Evolutionary conservation across 441 rosid genomes (phyloP).

Genomic region (Lagerstroemia fauriei): DNA sequence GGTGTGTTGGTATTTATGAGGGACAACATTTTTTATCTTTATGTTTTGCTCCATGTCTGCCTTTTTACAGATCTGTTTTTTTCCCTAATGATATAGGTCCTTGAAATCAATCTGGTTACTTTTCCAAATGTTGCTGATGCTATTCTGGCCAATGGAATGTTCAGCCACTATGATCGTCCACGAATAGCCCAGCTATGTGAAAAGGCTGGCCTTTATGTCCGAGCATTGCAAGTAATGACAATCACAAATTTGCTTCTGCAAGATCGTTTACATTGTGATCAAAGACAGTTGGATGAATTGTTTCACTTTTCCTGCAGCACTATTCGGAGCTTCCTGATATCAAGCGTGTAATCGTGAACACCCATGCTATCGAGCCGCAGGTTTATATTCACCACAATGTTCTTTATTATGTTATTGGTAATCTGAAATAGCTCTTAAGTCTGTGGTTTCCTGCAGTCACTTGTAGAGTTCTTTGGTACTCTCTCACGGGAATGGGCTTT

Average conservation of each 20-base stretch:
- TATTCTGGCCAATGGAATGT: conserved; percentile 97
- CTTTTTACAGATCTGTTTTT: conserved; percentile 25
- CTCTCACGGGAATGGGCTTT: conserved; percentile 97
- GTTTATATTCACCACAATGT: conserved; percentile 40
- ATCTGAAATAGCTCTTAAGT: neutral
- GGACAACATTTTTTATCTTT: neutral
- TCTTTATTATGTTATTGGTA: conserved; percentile 15
- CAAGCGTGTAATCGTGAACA: conserved; percentile 93
- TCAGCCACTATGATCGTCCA: conserved; percentile 94
- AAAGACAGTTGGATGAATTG: conserved; percentile 13
- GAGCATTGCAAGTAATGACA: conserved; percentile 73
- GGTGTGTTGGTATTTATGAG: conserved; percentile 43
- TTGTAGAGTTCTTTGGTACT: conserved; percentile 94
- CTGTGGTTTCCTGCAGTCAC: conserved; percentile 56
- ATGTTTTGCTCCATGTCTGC: conserved; percentile 20
- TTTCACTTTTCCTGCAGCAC: conserved; percentile 61
- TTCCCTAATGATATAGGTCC: conserved; percentile 46
- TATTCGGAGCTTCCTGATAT: conserved; percentile 87
- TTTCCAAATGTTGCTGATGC: conserved; percentile 99
- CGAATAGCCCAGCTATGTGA: conserved; percentile 97
- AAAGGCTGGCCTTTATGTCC: conserved; percentile 85
- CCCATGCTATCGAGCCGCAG: conserved; percentile 99
- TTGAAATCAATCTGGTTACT: conserved; percentile 95
- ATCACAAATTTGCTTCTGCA: neutral
- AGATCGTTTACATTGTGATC: conserved; percentile 2